A percentile compares a stretch with the other conserved stretches of the same genome.
These are phyloP conservation scores for Apocynum venetum DNA, from an alignment of 257 asterid genomes.

Conservation along the genomic window DNA sequence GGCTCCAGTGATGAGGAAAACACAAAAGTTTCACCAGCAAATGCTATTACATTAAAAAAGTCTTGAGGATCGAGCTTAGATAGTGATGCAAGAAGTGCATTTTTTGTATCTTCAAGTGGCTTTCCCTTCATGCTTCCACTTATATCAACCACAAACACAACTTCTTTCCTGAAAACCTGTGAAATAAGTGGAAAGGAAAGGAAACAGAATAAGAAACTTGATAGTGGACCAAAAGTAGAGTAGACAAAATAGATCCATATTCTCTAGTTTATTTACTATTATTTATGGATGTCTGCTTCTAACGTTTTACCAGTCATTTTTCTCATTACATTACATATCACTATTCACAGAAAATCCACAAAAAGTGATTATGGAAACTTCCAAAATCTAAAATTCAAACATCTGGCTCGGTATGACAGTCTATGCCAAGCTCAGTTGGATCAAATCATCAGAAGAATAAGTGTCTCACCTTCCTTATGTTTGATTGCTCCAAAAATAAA, in stretches of 20 bases:
- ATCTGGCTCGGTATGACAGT: not conserved
- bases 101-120: conserved; percentile 38
- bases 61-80: conserved; percentile 39
- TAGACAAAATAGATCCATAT: not conserved
- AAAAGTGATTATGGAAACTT: not conserved
- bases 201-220: not conserved
- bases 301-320: not conserved
- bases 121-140: conserved; percentile 48
- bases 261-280: not conserved
- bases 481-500: not conserved
- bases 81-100: conserved; percentile 33
- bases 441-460: not conserved
- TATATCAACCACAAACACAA: conserved; percentile 43
- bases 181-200: not conserved
- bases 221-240: not conserved
- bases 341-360: not conserved
- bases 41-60: conserved; percentile 34
- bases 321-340: not conserved
- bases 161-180: conserved; percentile 41
- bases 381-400: not conserved
- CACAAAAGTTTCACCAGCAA: conserved; percentile 27
- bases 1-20: conserved; percentile 38
- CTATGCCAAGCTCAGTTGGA: not conserved
- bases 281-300: not conserved
- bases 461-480: not conserved